Base-by-base conservation (phyloP, 257 asterid genomes). In the Fraxinus pennsylvanica region DNA sequence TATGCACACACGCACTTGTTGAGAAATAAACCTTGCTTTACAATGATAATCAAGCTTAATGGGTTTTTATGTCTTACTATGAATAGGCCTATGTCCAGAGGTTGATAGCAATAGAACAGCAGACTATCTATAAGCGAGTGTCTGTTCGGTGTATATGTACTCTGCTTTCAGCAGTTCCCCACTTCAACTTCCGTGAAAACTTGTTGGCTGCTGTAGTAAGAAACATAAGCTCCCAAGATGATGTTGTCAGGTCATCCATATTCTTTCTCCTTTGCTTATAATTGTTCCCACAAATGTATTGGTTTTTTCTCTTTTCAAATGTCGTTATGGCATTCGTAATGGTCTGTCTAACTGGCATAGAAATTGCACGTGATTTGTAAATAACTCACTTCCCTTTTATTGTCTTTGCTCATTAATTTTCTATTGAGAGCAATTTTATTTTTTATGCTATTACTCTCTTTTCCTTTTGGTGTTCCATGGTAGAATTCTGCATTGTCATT, bases 131-230 rank as follows among this genome's bases (percentile, higher is more conserved):
- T 79, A 87, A 81, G 77, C 89, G 90, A 76, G 97, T 90, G 39
- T 93, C 98, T 72, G 82, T 89, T 76, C 96, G 96, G 50, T 96
- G 99, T 85, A 80, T 96, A 80, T 92, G 99, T 82, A 87, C 89
- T 74, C 80, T 94, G 80, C 93, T 93, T 76, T 94, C 86, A 71
- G 94, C 98, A 21, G 97, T 88, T 67, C 99, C 99, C 52, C 99
- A 96, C 85, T 96, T 96, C 82, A 96, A 96, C 84, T 93, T 82
- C 73, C 91, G 92, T 27, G 95, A 96, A 43, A 90, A 81, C 83
- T 89, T 96, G 89, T 73, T 96, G 82, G 86, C 89, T 69, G 90
- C 90, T 63, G 97, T 96, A 75, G 88, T 93, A 63, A 87, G 82
- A 77, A 87, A 92, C 74, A 85, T 93, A 83, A 88, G 94, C 89